A percentile compares a stretch with the other conserved stretches of the same genome.
Evolutionary conservation across 2,329 filamentous ascomycete species (phyloP).

Genomic region (Talaromyces amestolkiae): DNA sequence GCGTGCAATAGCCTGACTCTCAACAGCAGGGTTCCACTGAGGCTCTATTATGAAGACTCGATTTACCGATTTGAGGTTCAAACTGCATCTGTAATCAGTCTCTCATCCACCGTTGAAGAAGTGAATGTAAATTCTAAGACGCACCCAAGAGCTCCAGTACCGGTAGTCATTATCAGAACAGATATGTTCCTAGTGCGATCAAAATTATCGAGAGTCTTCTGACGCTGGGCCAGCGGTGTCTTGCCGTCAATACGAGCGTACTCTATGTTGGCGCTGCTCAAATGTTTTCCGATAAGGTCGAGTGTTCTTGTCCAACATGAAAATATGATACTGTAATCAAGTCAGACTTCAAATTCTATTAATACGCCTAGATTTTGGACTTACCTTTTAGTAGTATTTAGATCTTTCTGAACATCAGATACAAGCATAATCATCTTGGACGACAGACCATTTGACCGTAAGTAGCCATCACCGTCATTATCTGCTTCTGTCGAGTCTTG

Average conservation of each 20-base stretch:
- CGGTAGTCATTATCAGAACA: constrained; percentile 54
- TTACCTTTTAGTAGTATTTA: constrained; percentile 31
- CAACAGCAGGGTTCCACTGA: constrained; percentile 56
- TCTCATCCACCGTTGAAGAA: neutral
- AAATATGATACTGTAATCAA: constrained; percentile 43
- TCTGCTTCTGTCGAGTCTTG: neutral
- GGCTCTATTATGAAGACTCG: constrained; percentile 53
- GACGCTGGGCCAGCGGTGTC: constrained; percentile 36
- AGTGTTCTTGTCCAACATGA: constrained; percentile 49
- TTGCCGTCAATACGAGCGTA: constrained; percentile 47
- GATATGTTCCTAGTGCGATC: constrained; percentile 23
- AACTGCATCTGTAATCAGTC: constrained; percentile 26
- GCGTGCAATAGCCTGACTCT: constrained; percentile 53
- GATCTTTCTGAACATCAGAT: constrained; percentile 30
- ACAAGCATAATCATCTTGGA: constrained; percentile 38
- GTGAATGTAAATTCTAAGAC: constrained; percentile 15
- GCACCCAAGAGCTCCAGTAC: constrained; percentile 53
- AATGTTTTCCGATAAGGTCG: constrained; percentile 31
- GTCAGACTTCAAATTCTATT: neutral
- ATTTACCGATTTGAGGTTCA: constrained; percentile 52
- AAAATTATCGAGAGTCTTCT: constrained; percentile 43
- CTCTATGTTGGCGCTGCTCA: neutral
- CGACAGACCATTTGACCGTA: constrained; percentile 30
- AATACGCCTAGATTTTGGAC: neutral
- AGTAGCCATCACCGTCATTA: constrained; percentile 17